A percentile compares a stretch with the other conserved stretches of the same genome.
phyloP scores from a whole-genome alignment of 2,329 filamentous ascomycete species.

The Aspergillus novofumigatus region DNA sequence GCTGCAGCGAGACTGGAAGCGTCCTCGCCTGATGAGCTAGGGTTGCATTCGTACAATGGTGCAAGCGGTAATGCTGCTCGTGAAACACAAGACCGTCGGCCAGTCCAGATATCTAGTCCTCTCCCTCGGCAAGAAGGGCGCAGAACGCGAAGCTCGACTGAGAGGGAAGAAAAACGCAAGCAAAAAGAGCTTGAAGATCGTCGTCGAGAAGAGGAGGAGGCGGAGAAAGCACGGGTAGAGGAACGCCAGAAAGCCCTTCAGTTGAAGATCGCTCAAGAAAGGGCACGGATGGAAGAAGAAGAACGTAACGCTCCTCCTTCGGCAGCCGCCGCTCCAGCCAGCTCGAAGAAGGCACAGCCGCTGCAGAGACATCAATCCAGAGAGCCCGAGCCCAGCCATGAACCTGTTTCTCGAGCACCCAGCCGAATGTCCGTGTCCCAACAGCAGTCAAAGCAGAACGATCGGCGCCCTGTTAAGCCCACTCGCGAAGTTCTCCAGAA shows the following conservation, averaged over 20 bases:
- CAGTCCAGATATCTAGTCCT: constrained; percentile 27
- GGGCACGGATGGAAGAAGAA: constrained; percentile 30
- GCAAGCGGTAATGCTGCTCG: constrained; percentile 20
- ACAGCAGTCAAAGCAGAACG: constrained; percentile 30
- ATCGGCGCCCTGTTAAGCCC: constrained; percentile 42
- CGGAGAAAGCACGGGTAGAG: constrained; percentile 8
- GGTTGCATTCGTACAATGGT: constrained; percentile 26
- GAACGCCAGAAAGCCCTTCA: constrained; percentile 32
- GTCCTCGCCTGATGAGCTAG: constrained; percentile 40
- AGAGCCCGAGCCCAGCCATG: constrained; percentile 27
- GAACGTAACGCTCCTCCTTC: constrained; percentile 20
- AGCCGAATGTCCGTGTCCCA: constrained; percentile 20
- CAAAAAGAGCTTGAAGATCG: constrained; percentile 31
- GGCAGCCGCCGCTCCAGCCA: constrained; percentile 14
- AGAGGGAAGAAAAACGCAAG: constrained; percentile 46
- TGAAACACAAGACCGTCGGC: constrained; percentile 16
- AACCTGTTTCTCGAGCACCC: constrained; percentile 24
- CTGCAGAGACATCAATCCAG: constrained; percentile 25
- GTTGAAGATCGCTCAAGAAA: constrained; percentile 30
- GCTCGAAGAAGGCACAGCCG: constrained; percentile 24
- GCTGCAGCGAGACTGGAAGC: constrained; percentile 57
- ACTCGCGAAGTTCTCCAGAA: constrained; percentile 42
- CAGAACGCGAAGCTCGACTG: constrained; percentile 56
- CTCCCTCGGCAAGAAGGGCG: constrained; percentile 35
- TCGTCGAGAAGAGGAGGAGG: constrained; percentile 34